Evolutionary conservation across 352 stramenopile genomes (phyloP), one percentile per base, ranked within the genome.

Genomic region (Globisporangium nunn): DNA sequence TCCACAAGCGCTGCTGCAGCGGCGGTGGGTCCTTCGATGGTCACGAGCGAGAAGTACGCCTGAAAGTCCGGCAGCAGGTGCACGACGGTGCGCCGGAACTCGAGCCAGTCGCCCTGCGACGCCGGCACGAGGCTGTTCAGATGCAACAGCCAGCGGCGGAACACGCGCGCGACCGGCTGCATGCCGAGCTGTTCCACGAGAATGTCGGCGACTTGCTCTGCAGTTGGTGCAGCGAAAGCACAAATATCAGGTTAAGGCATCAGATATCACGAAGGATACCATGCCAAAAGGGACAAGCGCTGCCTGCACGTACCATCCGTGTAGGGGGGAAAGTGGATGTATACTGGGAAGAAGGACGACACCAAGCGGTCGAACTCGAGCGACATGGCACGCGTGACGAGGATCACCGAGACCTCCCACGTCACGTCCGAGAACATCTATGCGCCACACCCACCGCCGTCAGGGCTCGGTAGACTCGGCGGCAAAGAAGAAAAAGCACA

Each of bases 311-410:
- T 62, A 88, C 78, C 69, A 54, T 60, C 54, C 39, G 75, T 79
- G 62, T 87, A 89, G 4, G 75, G 70, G 29, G 77, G 70, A 52
- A 89, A 87, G 28, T 71, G 66, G 52, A 89, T 67, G 57, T 76
- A 82, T 10, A 59, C 61, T 1, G 79, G 77, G 44, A 81, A 68
- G 58, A 79, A 86, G 3, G 76, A 59, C 50, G 71, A 66, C 3
- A 85, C 63, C 1, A 87, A 54, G 30, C 64, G 62, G n/a, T 91
- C 78, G 40, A 93, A 74, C 37, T 77, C 67, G 29, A 85, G 55
- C 29, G 81, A 90, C 52, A 91, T 81, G 31, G 75, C 81, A 41
- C 81, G 66, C 18, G 79, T 86, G 17, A 87, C 61, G 15, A 93
- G 58, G 23, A 93, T 8, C n/a, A 93, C 69, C 53, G 70, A 85